Base-by-base conservation (phyloP, 768 basidiomycete genomes). In the Coprinopsis marcescibilis region DNA sequence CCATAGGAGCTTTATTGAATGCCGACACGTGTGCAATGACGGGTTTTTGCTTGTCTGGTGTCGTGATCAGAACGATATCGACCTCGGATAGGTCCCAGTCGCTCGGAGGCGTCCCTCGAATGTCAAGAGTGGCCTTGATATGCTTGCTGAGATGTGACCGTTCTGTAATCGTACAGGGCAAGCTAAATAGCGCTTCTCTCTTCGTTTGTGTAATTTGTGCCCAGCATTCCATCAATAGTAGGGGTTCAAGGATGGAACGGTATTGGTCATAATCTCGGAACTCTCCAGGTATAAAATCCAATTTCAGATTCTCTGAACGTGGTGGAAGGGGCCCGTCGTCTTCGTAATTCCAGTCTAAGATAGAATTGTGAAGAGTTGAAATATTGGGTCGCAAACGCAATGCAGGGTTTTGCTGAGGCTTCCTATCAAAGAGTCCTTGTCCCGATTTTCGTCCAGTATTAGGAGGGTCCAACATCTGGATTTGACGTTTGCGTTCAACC, bases 151-250 rank as follows among this genome's bases (percentile, higher is more conserved):
- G 76, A 58, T 80, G 87, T 50, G 77, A 77, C 14, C 87, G 81
- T 13, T 79, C 77, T 21, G 69, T 72, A 33, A 98, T 73, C 49
- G 78, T 82, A 64, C 80, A 81, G 20, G 75, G 68, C 54, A 81
- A 77, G 1, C 63, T 60, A 4, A 81, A 75, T 37, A 66, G 70
- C 6, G 49, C 51, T 46, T 85, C 82, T 42, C 87, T 83, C 59
- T 89, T 90, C 3, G 89, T 81, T 53, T 89, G 80, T 6, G 73
- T 58, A 19, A 95, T 76, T 59, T 95, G 90, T 23, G 85, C 80
- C 94, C 96, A 97, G 52, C 89, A 83, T 65, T 99, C 96, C 48
- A 89, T 68, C 15, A 93, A 65, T 21, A 98, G 67, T 13, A 98
- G 72, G 2, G 95, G 93, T 59, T 90, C 81, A 60, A 96, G 92